Evolutionary conservation across 495 filamentous ascomycete genomes (phyloP).

Genomic region (Neurospora sp.): DNA sequence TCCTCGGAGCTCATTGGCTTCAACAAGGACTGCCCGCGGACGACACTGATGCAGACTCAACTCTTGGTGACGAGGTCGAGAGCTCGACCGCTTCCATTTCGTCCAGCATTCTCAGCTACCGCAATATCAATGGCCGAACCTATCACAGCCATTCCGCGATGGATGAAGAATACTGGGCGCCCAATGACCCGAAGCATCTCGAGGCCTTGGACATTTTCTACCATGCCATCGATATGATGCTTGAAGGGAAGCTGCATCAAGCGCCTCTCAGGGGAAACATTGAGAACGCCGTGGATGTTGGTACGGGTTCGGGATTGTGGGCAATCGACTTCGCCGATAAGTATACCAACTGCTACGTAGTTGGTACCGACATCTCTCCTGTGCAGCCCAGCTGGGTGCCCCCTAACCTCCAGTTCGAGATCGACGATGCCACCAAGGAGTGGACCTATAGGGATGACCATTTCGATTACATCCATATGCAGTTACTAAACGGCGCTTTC

Average conservation of each 20-base stretch:
- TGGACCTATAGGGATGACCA: slow-evolving; percentile 35
- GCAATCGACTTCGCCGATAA: slow-evolving; percentile 49
- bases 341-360: slow-evolving; percentile 37
- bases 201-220: slow-evolving; percentile 28
- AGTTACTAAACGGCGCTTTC: slow-evolving; percentile 39
- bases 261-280: slow-evolving; percentile 18
- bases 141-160: slow-evolving; percentile 27
- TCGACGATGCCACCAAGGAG: slow-evolving; percentile 37
- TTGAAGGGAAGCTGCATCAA: slow-evolving; percentile 32
- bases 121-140: slow-evolving; percentile 28
- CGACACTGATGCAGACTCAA: background rate
- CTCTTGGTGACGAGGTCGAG: background rate
- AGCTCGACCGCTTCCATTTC: slow-evolving; percentile 33
- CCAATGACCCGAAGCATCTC: slow-evolving; percentile 26
- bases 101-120: slow-evolving; percentile 35
- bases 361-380: slow-evolving; percentile 43
- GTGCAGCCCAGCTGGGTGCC: slow-evolving; percentile 36
- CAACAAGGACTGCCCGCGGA: background rate
- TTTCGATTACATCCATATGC: slow-evolving; percentile 53
- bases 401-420: slow-evolving; percentile 37
- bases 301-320: slow-evolving; percentile 33
- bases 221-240: slow-evolving; percentile 23
- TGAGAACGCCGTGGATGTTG: slow-evolving; percentile 28
- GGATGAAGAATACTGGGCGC: slow-evolving; percentile 22
- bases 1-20: background rate